A percentile compares a stretch with the other conserved stretches of the same genome.
phyloP scores from a whole-genome alignment of 805 yeast genomes.

The Nadsonia fulvescens region DNA sequence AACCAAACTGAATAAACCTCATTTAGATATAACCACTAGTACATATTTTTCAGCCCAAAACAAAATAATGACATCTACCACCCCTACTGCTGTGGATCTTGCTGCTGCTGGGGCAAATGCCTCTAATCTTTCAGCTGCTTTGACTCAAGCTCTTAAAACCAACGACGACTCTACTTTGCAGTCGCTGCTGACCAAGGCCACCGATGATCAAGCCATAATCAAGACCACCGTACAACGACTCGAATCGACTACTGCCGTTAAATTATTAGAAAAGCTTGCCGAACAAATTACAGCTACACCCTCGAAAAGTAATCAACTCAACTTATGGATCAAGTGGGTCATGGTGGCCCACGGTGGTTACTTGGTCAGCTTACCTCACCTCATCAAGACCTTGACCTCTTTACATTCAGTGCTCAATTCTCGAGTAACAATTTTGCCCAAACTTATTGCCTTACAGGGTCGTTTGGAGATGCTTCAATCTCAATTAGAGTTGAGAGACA shows the following conservation, averaged over 20 bases:
- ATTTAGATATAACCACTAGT: constrained; percentile 17
- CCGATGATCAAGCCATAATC: constrained; percentile 35
- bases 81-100: constrained; percentile 68
- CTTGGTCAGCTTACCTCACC: constrained; percentile 31
- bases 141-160: constrained; percentile 74
- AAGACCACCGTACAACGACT: constrained; percentile 38
- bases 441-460: constrained; percentile 69
- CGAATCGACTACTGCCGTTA: constrained; percentile 25
- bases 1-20: too few relatives aligned
- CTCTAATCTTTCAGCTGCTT: constrained; percentile 48
- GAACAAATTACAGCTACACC: constrained; percentile 34
- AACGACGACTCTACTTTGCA: constrained; percentile 78
- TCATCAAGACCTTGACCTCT: constrained; percentile 35
- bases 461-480: constrained; percentile 58
- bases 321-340: constrained; percentile 69
- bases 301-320: constrained; percentile 30
- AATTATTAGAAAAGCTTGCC: constrained; percentile 29
- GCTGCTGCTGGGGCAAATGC: too few relatives aligned
- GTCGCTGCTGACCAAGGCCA: constrained; percentile 35
- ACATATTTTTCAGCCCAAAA: too few relatives aligned
- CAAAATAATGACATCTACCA: constrained; percentile 31
- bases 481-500: constrained; percentile 54
- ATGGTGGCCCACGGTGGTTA: constrained; percentile 54
- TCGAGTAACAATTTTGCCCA: constrained; percentile 42
- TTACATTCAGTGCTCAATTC: constrained; percentile 39